Conservation (phyloP, 108 stramenopile species). For the Discostella stelligeroides region DNA sequence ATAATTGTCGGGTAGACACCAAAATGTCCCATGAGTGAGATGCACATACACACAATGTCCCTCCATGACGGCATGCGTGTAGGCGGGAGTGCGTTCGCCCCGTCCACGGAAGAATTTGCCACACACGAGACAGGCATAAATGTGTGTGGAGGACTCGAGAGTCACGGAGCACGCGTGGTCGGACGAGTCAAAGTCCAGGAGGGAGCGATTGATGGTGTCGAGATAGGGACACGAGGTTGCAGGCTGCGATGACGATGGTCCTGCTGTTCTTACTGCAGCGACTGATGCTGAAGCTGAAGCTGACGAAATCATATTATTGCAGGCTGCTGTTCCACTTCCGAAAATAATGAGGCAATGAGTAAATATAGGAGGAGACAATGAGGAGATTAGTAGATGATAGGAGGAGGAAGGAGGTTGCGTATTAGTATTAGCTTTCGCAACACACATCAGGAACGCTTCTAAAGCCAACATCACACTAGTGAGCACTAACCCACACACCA, state of each 20-base stretch:
- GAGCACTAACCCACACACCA: too few relatives aligned
- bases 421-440: too few relatives aligned
- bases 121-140: slow-evolving; percentile 97
- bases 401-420: too few relatives aligned
- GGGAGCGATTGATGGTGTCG: slow-evolving; percentile 94
- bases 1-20: slow-evolving; percentile 96
- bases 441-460: too few relatives aligned
- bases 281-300: too few relatives aligned
- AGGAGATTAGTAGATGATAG: too few relatives aligned
- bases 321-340: too few relatives aligned
- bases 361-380: too few relatives aligned
- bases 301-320: background rate
- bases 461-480: too few relatives aligned
- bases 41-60: slow-evolving; percentile 95
- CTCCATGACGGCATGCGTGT: slow-evolving; percentile 90
- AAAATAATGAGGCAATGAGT: too few relatives aligned
- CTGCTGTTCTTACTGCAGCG: too few relatives aligned
- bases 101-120: slow-evolving; percentile 97
- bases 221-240: slow-evolving; percentile 89
- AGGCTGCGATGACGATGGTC: background rate
- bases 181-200: slow-evolving; percentile 97
- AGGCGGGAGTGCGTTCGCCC: slow-evolving; percentile 93
- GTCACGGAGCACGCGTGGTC: slow-evolving; percentile 88
- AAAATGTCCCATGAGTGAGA: slow-evolving; percentile 78
- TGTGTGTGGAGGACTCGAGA: slow-evolving; percentile 86